Evolutionary conservation across 2,329 filamentous ascomycete genomes (phyloP).

Genomic region (Aspergillus fumigatus): DNA sequence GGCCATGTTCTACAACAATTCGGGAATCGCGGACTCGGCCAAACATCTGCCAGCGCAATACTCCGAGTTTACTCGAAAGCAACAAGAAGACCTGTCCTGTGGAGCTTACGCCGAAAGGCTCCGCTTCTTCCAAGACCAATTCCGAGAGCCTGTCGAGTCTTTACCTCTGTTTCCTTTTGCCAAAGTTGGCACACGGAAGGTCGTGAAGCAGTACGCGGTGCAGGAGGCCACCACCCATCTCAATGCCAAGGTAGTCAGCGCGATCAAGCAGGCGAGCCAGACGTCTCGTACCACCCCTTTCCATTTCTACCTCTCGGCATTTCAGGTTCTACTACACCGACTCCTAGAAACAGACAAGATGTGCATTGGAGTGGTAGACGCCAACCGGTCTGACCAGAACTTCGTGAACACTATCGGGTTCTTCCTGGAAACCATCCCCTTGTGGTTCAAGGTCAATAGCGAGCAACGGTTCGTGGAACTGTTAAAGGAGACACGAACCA

Average conservation of each 20-base stretch:
- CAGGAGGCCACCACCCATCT: constrained; percentile 5
- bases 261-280: constrained; percentile 13
- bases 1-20: constrained; percentile 2
- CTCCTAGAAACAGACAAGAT: constrained; percentile 27
- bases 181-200: constrained; percentile 11
- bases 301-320: constrained; percentile 34
- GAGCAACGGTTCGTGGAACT: constrained; percentile 15
- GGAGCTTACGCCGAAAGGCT: constrained; percentile 5
- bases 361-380: constrained; percentile 41
- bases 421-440: constrained; percentile 38
- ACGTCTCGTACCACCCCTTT: constrained; percentile 18
- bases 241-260: constrained; percentile 4
- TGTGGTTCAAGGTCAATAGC: constrained; percentile 23
- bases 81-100: constrained; percentile 2
- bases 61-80: background rate
- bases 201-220: constrained; percentile 8
- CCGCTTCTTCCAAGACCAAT: constrained; percentile 1
- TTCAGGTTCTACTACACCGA: constrained; percentile 27
- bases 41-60: constrained; percentile 3
- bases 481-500: constrained; percentile 12
- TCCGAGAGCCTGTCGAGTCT: background rate
- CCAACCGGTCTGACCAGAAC: constrained; percentile 26
- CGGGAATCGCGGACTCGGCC: background rate
- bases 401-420: constrained; percentile 30
- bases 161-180: constrained; percentile 23